These are phyloP conservation scores for Pyricularia pennisetigena DNA, from an alignment of 2,329 filamentous ascomycete species.

Conservation along the genomic window DNA sequence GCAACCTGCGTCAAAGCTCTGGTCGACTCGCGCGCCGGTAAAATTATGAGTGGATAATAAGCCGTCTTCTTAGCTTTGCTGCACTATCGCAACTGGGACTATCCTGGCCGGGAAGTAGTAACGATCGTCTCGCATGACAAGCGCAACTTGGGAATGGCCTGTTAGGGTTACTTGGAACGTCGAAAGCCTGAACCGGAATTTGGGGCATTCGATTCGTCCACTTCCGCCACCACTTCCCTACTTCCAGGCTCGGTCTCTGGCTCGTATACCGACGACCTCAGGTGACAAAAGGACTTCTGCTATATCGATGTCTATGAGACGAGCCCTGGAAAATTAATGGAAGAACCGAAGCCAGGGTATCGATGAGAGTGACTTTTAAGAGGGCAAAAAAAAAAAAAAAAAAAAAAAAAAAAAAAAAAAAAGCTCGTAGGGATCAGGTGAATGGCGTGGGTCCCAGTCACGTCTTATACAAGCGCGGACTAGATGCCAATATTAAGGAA, in stretches of 20 bases:
- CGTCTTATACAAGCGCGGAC: slow-evolving; percentile 1
- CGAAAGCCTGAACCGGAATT: background rate
- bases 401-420: no score
- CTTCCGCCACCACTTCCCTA: background rate
- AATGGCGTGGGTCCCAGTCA: background rate
- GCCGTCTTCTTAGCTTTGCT: slow-evolving; percentile 1
- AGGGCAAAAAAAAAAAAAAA: background rate
- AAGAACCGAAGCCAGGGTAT: background rate
- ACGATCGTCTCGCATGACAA: slow-evolving; percentile 5
- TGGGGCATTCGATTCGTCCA: slow-evolving; percentile 5
- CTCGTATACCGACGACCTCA: background rate
- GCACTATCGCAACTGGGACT: slow-evolving; percentile 6
- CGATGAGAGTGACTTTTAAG: background rate
- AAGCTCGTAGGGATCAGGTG: background rate
- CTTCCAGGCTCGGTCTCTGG: background rate
- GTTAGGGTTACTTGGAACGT: slow-evolving; percentile 1
- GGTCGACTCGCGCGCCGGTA: slow-evolving; percentile 3
- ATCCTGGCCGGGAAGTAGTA: slow-evolving; percentile 5
- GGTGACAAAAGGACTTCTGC: background rate
- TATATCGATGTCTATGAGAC: background rate
- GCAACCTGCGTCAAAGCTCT: background rate
- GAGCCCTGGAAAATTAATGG: background rate
- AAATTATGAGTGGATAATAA: slow-evolving; percentile 5
- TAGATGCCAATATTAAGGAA: background rate
- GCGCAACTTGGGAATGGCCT: slow-evolving; percentile 1